Evolutionary conservation across 2,329 filamentous ascomycete genomes (phyloP), one percentile per base, ranked within the genome.

Genomic region (Pezicula carpinea): DNA sequence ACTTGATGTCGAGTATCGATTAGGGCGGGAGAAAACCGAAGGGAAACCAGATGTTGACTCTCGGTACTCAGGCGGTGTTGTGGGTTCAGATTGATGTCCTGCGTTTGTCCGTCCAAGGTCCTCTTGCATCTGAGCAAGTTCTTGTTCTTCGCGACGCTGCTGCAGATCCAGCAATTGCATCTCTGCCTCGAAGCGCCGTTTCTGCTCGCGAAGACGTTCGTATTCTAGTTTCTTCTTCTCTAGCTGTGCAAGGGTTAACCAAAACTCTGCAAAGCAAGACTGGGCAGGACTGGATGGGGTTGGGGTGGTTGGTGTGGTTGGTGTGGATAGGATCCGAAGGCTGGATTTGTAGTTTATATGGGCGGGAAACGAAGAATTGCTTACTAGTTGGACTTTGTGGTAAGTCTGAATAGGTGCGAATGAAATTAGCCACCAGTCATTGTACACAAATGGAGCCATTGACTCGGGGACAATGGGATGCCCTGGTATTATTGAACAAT

Each of bases 171-270:
- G 77, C 58, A 89, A 80, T 65, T 91, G 87, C 81, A 99, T 90
- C 67, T 96, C 89, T 55, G 87, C 83, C 69, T 97, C 90, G 60
- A 96, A 96, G 39, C 87, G 83, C 54, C 89, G 82, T 62, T 89
- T 89, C 66, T 95, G 89, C 68, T 95, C 89, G 56, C 89, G 82
- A 59, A 97, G 83, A 62, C 85, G 83, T 67, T 97, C 92, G 71
- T 95, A 95, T 67, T 96, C 90, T 62, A 88, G 75, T 62, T 90
- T 89, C 70, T 96, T 96, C 70, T 93, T 93, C 66, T 96, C 91
- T 64, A 96, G 81, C 91, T 96, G 67, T 49, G 47, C 49, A 39
- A 38, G 48, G 55, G 66, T 80, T 60, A 74, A 68, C 58, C 52
- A 33, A 15, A 19, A 23, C 8, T 31, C 17, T 31, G 13, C 13